Conservation (phyloP, 805 yeast genomes). For the Kockiozyma suomiensis region DNA sequence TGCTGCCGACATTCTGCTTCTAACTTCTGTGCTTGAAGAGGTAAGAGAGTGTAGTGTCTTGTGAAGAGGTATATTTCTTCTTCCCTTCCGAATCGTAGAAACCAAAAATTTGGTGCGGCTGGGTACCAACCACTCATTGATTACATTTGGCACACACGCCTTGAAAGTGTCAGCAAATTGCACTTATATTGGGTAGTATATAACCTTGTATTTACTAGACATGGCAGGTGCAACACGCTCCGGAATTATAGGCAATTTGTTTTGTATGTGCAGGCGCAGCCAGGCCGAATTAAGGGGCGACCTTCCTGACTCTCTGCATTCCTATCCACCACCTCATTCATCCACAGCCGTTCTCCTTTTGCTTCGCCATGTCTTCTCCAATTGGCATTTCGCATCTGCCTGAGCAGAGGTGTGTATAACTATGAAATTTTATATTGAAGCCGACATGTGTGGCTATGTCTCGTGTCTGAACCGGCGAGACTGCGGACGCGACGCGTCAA, state of each 20-base stretch:
- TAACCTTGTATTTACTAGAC: no score
- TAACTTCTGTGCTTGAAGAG: not conserved
- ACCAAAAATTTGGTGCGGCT: not conserved
- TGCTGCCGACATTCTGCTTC: not conserved
- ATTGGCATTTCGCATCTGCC: conserved; percentile 40
- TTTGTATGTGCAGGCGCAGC: not conserved
- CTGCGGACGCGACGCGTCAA: conserved; percentile 12
- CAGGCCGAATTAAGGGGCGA: conserved; percentile 5
- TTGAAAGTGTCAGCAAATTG: conserved; percentile 3
- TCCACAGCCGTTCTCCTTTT: not conserved
- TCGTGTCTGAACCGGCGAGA: not conserved
- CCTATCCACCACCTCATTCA: not conserved
- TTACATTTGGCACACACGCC: not conserved
- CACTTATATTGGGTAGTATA: not conserved
- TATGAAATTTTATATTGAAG: not conserved
- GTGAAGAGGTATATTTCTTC: not conserved
- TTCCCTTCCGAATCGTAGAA: not conserved
- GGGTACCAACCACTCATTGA: not conserved
- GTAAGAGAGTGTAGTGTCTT: not conserved
- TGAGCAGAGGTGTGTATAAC: conserved; percentile 39
- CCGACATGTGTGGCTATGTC: not conserved
- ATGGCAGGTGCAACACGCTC: conserved; percentile 1
- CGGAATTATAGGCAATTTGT: not conserved
- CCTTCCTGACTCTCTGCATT: not conserved
- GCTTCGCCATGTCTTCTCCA: conserved; percentile 19